Base-by-base conservation (phyloP, 2,329 filamentous ascomycete genomes). In the Verticillium albo-atrum region DNA sequence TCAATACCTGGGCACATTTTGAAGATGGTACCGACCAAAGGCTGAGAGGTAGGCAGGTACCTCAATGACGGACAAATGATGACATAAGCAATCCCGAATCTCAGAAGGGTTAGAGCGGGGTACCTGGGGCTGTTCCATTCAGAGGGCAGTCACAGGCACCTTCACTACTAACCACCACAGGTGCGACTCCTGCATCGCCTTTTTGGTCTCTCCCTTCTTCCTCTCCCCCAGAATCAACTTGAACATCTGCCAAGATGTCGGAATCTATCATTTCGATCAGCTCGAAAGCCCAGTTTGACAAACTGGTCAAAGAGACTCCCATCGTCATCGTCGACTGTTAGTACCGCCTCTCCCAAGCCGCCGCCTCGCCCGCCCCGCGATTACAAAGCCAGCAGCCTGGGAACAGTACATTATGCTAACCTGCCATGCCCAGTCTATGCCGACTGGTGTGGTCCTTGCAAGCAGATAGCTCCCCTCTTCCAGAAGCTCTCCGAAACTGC, bases 241-340 rank as follows among this genome's bases (percentile, higher is more conserved):
- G 14, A 26, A 10, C 14, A 30, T 28, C 51, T 30, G 17, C 25
- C 51, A 53, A 27, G 25, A 53, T 53, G 51, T 28, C 51, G 14
- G 20, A 27, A 2, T 61, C 60, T 54, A 62, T 56, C 27, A 54
- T 56, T 57, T 53, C 61, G 57, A 75, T 75, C 58, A 72, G 75
- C 70, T 84, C 82, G 61, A 75, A 78, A 65, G 78, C 79, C 68
- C 87, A 94, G 70, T 89, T 96, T 68, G 82, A 81, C 67, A 75
- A 78, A 32, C 75, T 95, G 62, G 81, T 97, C 62, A 83, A 83
- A 62, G 86, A 83, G 58, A 92, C 90, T 34, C 86, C 84, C 65
- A 85, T 97, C 61, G 91, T 98, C 50, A 88, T 98, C 58, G 88
- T 89, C 69, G 91, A 97, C 77, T 97, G 92, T 96, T 80, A 83